Percentiles rank a stretch among this genome's conserved stretches.
These are phyloP conservation scores for Paragyromitra xinjiangensis DNA, from an alignment of 495 filamentous ascomycete genomes.

Conservation along the genomic window DNA sequence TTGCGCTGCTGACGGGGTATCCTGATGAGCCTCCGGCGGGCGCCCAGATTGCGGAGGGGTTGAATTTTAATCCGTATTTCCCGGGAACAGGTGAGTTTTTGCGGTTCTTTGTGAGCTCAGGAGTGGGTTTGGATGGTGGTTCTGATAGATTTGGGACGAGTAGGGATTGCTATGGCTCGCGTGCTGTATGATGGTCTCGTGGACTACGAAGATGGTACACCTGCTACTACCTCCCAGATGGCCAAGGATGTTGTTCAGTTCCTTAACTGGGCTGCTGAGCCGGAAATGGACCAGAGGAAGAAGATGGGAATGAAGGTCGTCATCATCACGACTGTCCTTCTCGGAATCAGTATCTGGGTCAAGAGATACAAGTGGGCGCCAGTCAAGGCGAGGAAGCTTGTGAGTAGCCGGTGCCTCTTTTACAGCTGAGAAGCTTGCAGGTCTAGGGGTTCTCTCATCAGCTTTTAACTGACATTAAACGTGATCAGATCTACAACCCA, in stretches of 20 bases:
- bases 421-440: conserved; percentile 60
- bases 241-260: conserved; percentile 99
- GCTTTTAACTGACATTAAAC: conserved; percentile 18
- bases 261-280: conserved; percentile 98
- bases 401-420: conserved; percentile 54
- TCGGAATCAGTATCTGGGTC: conserved; percentile 91
- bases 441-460: too few species aligned
- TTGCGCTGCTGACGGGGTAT: conserved; percentile 96
- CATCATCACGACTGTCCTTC: conserved; percentile 76
- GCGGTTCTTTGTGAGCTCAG: background rate
- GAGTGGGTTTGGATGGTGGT: background rate
- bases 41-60: conserved; percentile 77
- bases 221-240: conserved; percentile 96
- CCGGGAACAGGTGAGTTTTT: conserved; percentile 77
- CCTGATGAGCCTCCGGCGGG: conserved; percentile 95
- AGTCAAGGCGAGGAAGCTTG: conserved; percentile 92
- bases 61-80: conserved; percentile 99
- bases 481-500: conserved; percentile 52
- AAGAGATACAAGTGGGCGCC: conserved; percentile 99
- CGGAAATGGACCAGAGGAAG: conserved; percentile 98
- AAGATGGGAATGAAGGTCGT: conserved; percentile 98
- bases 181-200: conserved; percentile 97
- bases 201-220: conserved; percentile 97
- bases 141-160: conserved; percentile 11
- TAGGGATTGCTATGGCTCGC: conserved; percentile 96